Conservation (phyloP, 495 filamentous ascomycete species). For the Aspergillus olivimuriae region DNA sequence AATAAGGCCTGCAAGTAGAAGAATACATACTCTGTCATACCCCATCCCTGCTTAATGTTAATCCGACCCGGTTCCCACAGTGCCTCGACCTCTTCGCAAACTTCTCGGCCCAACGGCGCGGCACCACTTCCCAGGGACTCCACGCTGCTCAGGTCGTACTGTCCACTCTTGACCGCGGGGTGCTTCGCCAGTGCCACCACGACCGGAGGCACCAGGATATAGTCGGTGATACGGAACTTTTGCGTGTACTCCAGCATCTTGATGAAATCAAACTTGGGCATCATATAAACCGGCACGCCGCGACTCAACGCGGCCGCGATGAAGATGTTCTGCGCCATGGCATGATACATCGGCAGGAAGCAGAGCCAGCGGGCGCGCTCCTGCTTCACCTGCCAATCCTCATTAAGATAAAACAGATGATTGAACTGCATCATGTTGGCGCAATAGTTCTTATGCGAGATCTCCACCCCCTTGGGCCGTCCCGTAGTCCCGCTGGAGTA, state of each 20-base stretch:
- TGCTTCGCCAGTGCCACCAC: slow-evolving; percentile 68
- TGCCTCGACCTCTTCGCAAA: slow-evolving; percentile 51
- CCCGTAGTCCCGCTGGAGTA: slow-evolving; percentile 78
- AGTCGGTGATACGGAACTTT: slow-evolving; percentile 58
- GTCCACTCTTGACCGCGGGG: slow-evolving; percentile 44
- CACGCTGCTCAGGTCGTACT: slow-evolving; percentile 65
- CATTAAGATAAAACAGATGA: slow-evolving; percentile 37
- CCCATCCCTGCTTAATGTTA: slow-evolving; percentile 73
- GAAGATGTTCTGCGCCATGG: slow-evolving; percentile 46
- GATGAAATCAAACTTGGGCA: slow-evolving; percentile 67
- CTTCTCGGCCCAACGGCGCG: slow-evolving; percentile 58
- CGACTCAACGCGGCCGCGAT: slow-evolving; percentile 35
- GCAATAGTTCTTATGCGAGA: slow-evolving; percentile 67
- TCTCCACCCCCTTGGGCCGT: slow-evolving; percentile 76
- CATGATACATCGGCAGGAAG: slow-evolving; percentile 75
- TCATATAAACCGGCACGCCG: slow-evolving; percentile 56
- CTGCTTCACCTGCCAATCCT: slow-evolving; percentile 35
- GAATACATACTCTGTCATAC: slow-evolving; percentile 69
- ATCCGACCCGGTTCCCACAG: slow-evolving; percentile 50
- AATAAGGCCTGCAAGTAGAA: too few species aligned
- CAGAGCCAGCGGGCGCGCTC: slow-evolving; percentile 39
- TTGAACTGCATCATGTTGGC: slow-evolving; percentile 59
- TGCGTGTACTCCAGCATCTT: slow-evolving; percentile 63
- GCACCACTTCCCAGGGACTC: slow-evolving; percentile 53
- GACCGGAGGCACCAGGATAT: slow-evolving; percentile 62